Conservation (phyloP, 2,329 filamentous ascomycete genomes). For the Arthrinium puccinioides region DNA sequence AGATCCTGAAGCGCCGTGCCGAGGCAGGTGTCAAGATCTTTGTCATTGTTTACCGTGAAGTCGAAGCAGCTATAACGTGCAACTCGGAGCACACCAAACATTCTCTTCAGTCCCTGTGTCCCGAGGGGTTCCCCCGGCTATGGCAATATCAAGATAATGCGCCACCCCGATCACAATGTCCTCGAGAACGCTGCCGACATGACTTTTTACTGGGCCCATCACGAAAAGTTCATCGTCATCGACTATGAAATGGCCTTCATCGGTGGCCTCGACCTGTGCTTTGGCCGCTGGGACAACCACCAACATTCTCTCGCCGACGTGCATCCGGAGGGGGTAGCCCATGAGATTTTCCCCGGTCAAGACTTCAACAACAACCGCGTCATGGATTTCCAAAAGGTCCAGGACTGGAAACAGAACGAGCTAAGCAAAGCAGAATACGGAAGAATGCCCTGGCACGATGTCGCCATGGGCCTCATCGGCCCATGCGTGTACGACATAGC, state of each 20-base stretch:
- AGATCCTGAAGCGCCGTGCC: conserved; percentile 78
- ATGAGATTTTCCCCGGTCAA: conserved; percentile 90
- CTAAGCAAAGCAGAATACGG: conserved; percentile 85
- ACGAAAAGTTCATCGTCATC: conserved; percentile 95
- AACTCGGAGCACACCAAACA: conserved; percentile 92
- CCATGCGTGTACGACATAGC: conserved; percentile 90
- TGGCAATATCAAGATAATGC: conserved; percentile 82
- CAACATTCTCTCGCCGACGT: conserved; percentile 83
- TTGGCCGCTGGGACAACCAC: conserved; percentile 85
- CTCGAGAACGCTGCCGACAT: conserved; percentile 91
- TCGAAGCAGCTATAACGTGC: conserved; percentile 75
- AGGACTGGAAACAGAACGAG: conserved; percentile 91
- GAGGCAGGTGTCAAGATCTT: conserved; percentile 94
- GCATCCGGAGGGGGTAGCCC: conserved; percentile 72
- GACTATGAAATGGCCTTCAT: conserved; percentile 90
- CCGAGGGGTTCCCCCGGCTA: conserved; percentile 72
- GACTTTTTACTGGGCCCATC: conserved; percentile 85
- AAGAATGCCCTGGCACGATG: conserved; percentile 98
- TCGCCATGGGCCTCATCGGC: conserved; percentile 84
- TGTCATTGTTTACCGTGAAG: conserved; percentile 86
- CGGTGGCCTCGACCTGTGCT: conserved; percentile 89
- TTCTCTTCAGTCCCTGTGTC: conserved; percentile 70
- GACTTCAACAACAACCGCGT: conserved; percentile 98
- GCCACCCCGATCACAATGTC: conserved; percentile 92
- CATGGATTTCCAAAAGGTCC: conserved; percentile 87